Percentiles rank a stretch among this genome's conserved stretches.
phyloP scores from a whole-genome alignment of 768 basidiomycete genomes.

The Tricholomella constricta region DNA sequence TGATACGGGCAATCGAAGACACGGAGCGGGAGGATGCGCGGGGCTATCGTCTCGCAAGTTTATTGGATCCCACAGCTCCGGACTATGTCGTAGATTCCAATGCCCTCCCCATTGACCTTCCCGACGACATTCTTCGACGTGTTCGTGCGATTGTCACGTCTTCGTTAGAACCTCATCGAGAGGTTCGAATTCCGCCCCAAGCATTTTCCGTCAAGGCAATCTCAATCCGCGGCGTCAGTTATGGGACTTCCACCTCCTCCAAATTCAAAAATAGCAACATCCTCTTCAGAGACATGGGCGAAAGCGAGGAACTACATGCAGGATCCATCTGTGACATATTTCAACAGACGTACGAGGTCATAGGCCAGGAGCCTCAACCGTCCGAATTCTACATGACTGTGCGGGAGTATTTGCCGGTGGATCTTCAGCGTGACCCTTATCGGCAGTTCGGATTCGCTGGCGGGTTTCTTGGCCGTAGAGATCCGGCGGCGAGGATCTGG shows the following conservation, averaged over 20 bases:
- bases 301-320: background rate
- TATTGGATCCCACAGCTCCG: background rate
- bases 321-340: slow-evolving; percentile 8
- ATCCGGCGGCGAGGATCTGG: background rate
- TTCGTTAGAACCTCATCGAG: background rate
- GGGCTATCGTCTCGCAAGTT: background rate
- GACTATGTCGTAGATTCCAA: slow-evolving; percentile 1
- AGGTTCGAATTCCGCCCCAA: background rate
- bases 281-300: slow-evolving; percentile 4
- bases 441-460: slow-evolving; percentile 13
- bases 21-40: background rate
- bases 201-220: slow-evolving; percentile 6
- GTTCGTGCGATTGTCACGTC: background rate
- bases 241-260: slow-evolving; percentile 7
- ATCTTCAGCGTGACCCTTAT: slow-evolving; percentile 13
- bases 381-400: slow-evolving; percentile 7
- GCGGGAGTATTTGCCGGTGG: background rate
- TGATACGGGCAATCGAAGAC: background rate
- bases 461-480: slow-evolving; percentile 10
- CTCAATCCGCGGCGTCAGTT: slow-evolving; percentile 8
- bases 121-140: background rate
- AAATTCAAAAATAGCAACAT: slow-evolving; percentile 12
- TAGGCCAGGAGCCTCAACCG: background rate
- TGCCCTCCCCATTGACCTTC: background rate
- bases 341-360: background rate